Evolutionary conservation across 768 basidiomycete genomes (phyloP).

Genomic region (Mycena haematopus): DNA sequence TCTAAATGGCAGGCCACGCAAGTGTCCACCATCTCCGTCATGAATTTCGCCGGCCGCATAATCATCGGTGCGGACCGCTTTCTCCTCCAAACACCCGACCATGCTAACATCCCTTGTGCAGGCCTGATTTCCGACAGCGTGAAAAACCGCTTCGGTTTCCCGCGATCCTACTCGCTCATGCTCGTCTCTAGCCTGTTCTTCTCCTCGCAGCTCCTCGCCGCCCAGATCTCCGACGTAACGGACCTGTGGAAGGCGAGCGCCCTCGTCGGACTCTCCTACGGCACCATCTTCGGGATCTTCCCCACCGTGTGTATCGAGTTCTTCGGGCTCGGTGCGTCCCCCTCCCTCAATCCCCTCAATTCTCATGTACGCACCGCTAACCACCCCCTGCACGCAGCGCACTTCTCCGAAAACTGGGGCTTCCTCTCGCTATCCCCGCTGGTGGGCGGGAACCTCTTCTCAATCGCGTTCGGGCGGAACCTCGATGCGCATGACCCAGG

Average conservation of each 20-base stretch:
- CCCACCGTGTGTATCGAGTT: slow-evolving; percentile 72
- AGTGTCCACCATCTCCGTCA: slow-evolving; percentile 82
- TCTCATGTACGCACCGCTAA: background rate
- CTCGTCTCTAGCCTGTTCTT: slow-evolving; percentile 73
- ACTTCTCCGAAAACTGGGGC: slow-evolving; percentile 75
- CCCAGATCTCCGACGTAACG: slow-evolving; percentile 59
- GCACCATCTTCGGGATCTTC: slow-evolving; percentile 60
- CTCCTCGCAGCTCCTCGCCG: slow-evolving; percentile 69
- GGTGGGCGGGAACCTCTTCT: slow-evolving; percentile 69
- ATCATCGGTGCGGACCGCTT: slow-evolving; percentile 59
- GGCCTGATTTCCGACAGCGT: slow-evolving; percentile 74
- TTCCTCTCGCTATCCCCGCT: slow-evolving; percentile 64
- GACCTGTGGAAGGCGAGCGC: slow-evolving; percentile 68
- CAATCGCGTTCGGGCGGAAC: slow-evolving; percentile 70
- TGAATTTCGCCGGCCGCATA: slow-evolving; percentile 82
- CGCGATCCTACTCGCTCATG: slow-evolving; percentile 73
- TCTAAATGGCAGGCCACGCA: slow-evolving; percentile 83
- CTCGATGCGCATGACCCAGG: slow-evolving; percentile 60
- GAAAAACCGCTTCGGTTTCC: slow-evolving; percentile 61
- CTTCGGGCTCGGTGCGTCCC: slow-evolving; percentile 66
- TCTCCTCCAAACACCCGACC: background rate
- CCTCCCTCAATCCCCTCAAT: background rate
- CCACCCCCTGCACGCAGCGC: slow-evolving; percentile 41
- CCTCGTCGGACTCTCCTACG: slow-evolving; percentile 59
- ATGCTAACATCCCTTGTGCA: slow-evolving; percentile 33